Base-by-base conservation (phyloP, 1,139 yeast species). In the Pichia norvegensis region DNA sequence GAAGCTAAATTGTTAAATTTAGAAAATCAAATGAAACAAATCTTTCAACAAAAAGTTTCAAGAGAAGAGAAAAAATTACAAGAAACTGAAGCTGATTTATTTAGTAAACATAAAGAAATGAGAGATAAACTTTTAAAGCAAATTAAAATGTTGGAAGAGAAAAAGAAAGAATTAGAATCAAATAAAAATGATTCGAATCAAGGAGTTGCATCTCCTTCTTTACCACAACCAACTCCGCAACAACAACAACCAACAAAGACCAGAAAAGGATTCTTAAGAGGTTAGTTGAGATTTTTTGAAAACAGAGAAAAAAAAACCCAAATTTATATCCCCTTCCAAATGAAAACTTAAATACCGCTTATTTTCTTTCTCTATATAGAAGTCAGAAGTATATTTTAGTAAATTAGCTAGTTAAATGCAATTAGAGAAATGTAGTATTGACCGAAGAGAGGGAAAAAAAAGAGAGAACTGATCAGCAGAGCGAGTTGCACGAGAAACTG, bases 11-110 rank as follows among this genome's bases (percentile, higher is more conserved):
- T 94, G 59, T 83, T 92, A 50, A 88, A 87, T 71, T 80, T 94
- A 84, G 98, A 94, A 70, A 78, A 88, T 33, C 97, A 92, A 69
- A 88, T 94, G 97, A 90, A 92, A 72, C 76, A 82, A 25, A 96
- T 94, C 48, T 94, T 94, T 79, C 96, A 90, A 69, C 95, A 86
- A 64, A 94, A 92, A 72, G 98, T 94, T 36, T 74, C 85, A 49
- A 97, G 90, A 68, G 94, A 94, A 80, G 99, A 94, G 68, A 86
- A 88, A 75, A 90, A 90, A 71, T 78, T 94, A 65, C 95, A 90
- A 72, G 86, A 90, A 69, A 87, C 97, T 42, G 98, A 94, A 69
- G 95, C 95, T 48, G 98, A 94, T 67, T 77, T 94, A 62, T 92
- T 92, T 66, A 79, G 95, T 36, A 81, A 95, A 66, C 98, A 94